A percentile compares a stretch with the other conserved stretches of the same genome.
These are phyloP conservation scores for Penicillium corylophilum DNA, from an alignment of 2,329 filamentous ascomycete genomes.

Conservation along the genomic window DNA sequence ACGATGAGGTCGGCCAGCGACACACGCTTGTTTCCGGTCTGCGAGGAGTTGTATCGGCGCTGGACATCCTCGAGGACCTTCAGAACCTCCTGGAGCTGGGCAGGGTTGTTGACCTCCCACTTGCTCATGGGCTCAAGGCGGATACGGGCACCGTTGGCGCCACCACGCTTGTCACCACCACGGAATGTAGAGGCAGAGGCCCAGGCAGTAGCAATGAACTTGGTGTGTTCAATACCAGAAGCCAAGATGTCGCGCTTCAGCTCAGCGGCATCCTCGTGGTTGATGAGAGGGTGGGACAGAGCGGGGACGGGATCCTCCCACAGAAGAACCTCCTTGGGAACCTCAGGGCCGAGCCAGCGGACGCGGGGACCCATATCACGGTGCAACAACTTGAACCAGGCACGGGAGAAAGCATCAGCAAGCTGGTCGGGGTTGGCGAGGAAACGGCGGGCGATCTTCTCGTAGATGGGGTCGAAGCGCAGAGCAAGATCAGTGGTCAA, in stretches of 20 bases:
- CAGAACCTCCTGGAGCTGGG: constrained; percentile 63
- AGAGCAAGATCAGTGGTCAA: constrained; percentile 72
- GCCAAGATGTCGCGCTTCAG: constrained; percentile 69
- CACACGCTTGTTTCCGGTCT: constrained; percentile 63
- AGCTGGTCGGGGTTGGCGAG: constrained; percentile 68
- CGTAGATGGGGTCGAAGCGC: constrained; percentile 68
- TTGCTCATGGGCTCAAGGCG: constrained; percentile 69
- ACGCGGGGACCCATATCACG: constrained; percentile 72
- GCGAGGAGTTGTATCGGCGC: constrained; percentile 60
- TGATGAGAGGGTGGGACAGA: constrained; percentile 57
- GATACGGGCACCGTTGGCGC: constrained; percentile 77
- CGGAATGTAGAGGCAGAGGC: constrained; percentile 71
- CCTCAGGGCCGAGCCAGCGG: constrained; percentile 72
- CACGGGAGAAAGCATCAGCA: constrained; percentile 66
- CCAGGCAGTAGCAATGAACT: constrained; percentile 67
- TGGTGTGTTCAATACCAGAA: constrained; percentile 59
- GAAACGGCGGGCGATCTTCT: constrained; percentile 73
- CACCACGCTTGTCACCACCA: constrained; percentile 75
- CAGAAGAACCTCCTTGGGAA: constrained; percentile 65
- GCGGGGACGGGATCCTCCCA: constrained; percentile 75
- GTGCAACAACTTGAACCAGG: constrained; percentile 83
- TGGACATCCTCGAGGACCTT: constrained; percentile 63
- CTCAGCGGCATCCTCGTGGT: constrained; percentile 60
- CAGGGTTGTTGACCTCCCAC: constrained; percentile 74
- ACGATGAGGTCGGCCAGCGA: constrained; percentile 79